Percentiles rank a stretch among this genome's conserved stretches.
Conservation (phyloP, 208 protist genomes). For the Tritrichomonas musculus region DNA sequence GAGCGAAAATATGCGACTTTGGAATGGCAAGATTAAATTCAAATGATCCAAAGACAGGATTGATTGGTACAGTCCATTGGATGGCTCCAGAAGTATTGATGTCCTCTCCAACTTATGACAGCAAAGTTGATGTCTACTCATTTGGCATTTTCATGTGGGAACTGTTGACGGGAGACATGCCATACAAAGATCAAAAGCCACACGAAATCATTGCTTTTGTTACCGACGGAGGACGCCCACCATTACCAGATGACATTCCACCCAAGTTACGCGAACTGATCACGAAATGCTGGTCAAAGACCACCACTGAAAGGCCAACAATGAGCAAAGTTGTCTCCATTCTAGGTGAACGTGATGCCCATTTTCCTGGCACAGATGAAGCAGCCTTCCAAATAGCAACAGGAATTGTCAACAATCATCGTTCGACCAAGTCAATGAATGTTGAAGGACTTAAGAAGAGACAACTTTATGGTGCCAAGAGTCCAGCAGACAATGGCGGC, state of each 20-base stretch:
- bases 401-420: background rate
- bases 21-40: background rate
- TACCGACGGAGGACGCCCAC: background rate
- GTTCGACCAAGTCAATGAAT: too few species aligned
- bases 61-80: slow-evolving; percentile 15
- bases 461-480: too few species aligned
- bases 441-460: too few species aligned
- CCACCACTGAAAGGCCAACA: background rate
- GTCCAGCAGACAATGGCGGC: too few species aligned
- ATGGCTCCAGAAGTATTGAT: slow-evolving; percentile 33
- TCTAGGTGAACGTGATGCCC: background rate
- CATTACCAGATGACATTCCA: background rate
- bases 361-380: slow-evolving; percentile 17
- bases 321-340: background rate
- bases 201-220: background rate
- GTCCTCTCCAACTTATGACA: background rate
- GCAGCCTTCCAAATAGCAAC: background rate
- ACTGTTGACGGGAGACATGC: slow-evolving; percentile 1
- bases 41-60: background rate
- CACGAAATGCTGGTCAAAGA: background rate
- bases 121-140: background rate
- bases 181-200: background rate
- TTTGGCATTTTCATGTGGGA: slow-evolving; percentile 27
- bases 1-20: slow-evolving; percentile 3
- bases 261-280: background rate